Evolutionary conservation across 139 green algal species (phyloP), one percentile per base, ranked within the genome.

Genomic region (Micromonas pusilla): DNA sequence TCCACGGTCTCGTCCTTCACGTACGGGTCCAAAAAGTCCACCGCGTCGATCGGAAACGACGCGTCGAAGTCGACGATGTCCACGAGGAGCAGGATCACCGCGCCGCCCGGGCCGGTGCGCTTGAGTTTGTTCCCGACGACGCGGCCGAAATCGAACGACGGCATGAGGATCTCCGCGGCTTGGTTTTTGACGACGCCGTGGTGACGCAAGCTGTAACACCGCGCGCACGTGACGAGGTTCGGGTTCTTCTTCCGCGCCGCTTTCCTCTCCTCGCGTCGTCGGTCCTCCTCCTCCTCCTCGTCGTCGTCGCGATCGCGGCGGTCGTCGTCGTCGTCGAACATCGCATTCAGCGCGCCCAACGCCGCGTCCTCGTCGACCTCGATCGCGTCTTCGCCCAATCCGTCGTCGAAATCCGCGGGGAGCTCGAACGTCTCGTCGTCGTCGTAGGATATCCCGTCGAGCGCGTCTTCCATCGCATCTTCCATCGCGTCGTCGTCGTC

Each of bases 21-120:
- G 34, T 83, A 28, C 25, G 52, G 68, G 36, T 60, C 37, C 36
- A 88, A 34, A 19, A 84, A 21, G 33, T 75, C 54, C 28, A 90
- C 79, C 31, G 88, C 87, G 23, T 30, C 34, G 32, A 88, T 77
- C 0, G 95, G 95, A 66, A 99, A 88, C n/a, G 90, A 97, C 25
- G 93, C 95, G 81, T 98, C 95, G 87, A 98, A 97, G 85, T 97
- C 93, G 16, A 86, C 86, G 0, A 92, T 62, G 77, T 97, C 93
- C 66, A 97, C 91, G 63, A 98, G 91, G 52, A 87, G 82, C 60
- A 97, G 79, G 77, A 99, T 86, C 31, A 97, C 88, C 0, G 87
- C 85, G n/a, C 62, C 39, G 3, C 75, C 37, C 0, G 67, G 38
- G 20, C 70, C 79, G 1, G 38, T 45, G 19, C 38, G 36, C 23